Evolutionary conservation across 805 yeast species (phyloP), one percentile per base, ranked within the genome.

Genomic region (Komagataella pastoris): DNA sequence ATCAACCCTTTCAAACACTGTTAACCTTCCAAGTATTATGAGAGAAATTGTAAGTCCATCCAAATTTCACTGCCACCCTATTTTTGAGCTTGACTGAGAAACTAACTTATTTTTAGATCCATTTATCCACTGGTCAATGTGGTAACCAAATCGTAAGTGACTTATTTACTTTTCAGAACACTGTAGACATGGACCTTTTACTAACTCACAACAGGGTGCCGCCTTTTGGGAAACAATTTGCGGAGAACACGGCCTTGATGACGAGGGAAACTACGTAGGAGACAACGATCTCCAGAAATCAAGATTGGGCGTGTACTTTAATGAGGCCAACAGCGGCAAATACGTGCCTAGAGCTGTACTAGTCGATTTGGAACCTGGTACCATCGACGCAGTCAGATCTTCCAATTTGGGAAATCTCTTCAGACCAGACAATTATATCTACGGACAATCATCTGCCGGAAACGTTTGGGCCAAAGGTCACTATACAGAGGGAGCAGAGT

Each of bases 391-490:
- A 44, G 91, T 89, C 53, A 82, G 83, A 64, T 72, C 85, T 50
- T 87, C 95, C 3, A 71, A 76, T n/a, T 83, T 83, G 61, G 96
- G 96, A 56, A 80, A 83, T 64, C 72, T 89, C 58, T 89, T 88
- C 70, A 85, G 97, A 70, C 97, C 97, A 30, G 97, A 89, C 66
- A 88, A 88, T 72, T 82, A 80, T 61, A 85, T 89, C 56, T 85
- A 80, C 63, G 96, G 96, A 49, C 95, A 88, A 68, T 80, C 90
- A 24, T 86, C 95, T 24, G 97, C 97, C 1, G 97, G 96, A 61
- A 89, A 89, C 64, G 95, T 87, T 61, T 89, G 97, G 97, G 97
- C 97, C 52, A 89, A 88, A 68, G 97, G 97, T 64, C 93, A 86
- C 71, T 89, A 89, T 74, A 89, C 97, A 44, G 97, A 89, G 69